Evolutionary conservation across 2,329 filamentous ascomycete species (phyloP).

Genomic region (Paecilomyces sp.): DNA sequence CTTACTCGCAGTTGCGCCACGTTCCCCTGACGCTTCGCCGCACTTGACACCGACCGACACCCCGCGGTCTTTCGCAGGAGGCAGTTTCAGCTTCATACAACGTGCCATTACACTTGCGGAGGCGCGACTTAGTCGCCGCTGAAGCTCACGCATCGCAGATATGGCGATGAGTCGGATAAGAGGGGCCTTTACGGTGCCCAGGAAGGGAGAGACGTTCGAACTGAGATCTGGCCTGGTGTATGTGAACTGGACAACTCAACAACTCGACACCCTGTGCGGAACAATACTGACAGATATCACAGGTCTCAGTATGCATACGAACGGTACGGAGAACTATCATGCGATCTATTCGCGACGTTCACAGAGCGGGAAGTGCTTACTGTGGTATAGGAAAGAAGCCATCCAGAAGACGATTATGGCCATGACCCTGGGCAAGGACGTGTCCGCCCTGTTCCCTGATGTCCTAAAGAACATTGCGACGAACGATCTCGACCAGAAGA

Average conservation of each 20-base stretch:
- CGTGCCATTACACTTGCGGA: slow-evolving; percentile 15
- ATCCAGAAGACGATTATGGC: slow-evolving; percentile 99
- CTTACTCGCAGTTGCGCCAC: background rate
- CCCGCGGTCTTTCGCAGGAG: slow-evolving; percentile 9
- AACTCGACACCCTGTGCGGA: background rate
- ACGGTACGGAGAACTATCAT: slow-evolving; percentile 43
- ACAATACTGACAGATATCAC: slow-evolving; percentile 24
- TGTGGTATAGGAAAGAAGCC: slow-evolving; percentile 68
- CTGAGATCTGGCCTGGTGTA: slow-evolving; percentile 82
- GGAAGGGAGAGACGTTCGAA: slow-evolving; percentile 98
- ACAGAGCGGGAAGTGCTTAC: slow-evolving; percentile 18
- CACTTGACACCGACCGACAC: slow-evolving; percentile 6
- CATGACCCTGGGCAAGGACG: slow-evolving; percentile 98
- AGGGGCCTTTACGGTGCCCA: slow-evolving; percentile 84
- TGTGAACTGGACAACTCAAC: slow-evolving; percentile 11
- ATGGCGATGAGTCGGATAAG: slow-evolving; percentile 97
- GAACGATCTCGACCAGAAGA: slow-evolving; percentile 92
- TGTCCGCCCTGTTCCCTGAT: slow-evolving; percentile 93
- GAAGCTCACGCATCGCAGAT: slow-evolving; percentile 20
- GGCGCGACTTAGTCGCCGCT: slow-evolving; percentile 30
- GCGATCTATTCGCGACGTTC: background rate
- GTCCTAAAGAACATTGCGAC: slow-evolving; percentile 99
- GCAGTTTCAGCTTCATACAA: background rate
- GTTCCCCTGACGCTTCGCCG: slow-evolving; percentile 1
- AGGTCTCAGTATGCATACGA: slow-evolving; percentile 98